Percentiles rank a stretch among this genome's conserved stretches.
Evolutionary conservation across 192 early-diverging fungal genomes (phyloP).

Genomic region (Coemansia erecta): DNA sequence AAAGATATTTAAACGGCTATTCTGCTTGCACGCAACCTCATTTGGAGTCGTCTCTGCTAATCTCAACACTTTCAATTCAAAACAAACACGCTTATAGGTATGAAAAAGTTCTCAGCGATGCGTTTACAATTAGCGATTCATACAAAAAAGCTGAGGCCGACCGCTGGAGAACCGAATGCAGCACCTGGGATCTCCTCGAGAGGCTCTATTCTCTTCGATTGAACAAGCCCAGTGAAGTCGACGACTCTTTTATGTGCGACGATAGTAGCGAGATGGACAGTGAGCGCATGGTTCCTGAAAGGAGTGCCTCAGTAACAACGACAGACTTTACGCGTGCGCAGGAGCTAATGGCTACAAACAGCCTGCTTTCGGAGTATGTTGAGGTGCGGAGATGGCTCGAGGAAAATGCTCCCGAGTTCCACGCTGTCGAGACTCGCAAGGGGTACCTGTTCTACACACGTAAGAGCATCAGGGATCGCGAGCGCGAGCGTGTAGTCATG

Average conservation of each 20-base stretch:
- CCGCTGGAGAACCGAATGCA: conserved; percentile 43
- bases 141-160: conserved; percentile 6
- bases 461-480: conserved; percentile 29
- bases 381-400: conserved; percentile 53
- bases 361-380: conserved; percentile 35
- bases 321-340: conserved; percentile 41
- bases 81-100: too few relatives aligned
- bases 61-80: too few relatives aligned
- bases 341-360: conserved; percentile 28
- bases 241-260: conserved; percentile 8
- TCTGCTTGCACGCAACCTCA: too few relatives aligned
- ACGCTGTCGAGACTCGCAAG: conserved; percentile 52
- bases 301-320: not conserved
- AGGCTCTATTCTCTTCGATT: conserved; percentile 35
- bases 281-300: not conserved
- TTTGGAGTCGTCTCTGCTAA: too few relatives aligned
- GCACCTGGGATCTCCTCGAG: conserved; percentile 50
- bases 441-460: conserved; percentile 55
- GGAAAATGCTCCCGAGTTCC: conserved; percentile 41
- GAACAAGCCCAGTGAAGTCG: conserved; percentile 7
- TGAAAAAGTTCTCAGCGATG: not conserved
- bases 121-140: conserved; percentile 1
- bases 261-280: conserved; percentile 1
- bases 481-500: too few relatives aligned
- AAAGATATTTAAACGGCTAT: too few relatives aligned